Conservation (phyloP, 1,139 yeast species). For the Neolecta irregularis region DNA sequence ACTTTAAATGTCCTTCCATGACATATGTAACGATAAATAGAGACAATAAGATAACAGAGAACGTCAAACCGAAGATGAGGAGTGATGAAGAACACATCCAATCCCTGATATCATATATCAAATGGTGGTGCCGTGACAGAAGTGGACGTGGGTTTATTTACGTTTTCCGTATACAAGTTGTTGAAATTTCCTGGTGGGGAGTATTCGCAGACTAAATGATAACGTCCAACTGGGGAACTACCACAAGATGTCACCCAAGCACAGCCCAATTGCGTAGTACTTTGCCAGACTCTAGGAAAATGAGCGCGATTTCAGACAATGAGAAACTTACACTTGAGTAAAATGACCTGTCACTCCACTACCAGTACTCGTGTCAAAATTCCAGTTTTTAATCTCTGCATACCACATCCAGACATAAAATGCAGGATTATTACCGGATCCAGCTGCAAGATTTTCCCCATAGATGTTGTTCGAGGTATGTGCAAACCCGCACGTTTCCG, state of each 20-base stretch:
- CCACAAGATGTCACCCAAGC: slow-evolving; percentile 34
- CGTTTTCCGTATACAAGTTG: slow-evolving; percentile 37
- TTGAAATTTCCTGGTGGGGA: slow-evolving; percentile 26
- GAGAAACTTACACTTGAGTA: too few relatives aligned
- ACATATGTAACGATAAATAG: too few relatives aligned
- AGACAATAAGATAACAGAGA: too few relatives aligned
- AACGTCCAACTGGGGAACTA: slow-evolving; percentile 20
- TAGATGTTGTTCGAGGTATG: slow-evolving; percentile 50
- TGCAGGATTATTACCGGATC: slow-evolving; percentile 26
- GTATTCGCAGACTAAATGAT: slow-evolving; percentile 27
- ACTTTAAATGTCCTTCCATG: too few relatives aligned
- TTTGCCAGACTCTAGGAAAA: slow-evolving; percentile 73
- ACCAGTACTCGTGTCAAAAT: slow-evolving; percentile 29
- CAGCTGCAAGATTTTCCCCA: slow-evolving; percentile 54
- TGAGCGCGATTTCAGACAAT: too few relatives aligned
- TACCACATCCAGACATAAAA: slow-evolving; percentile 67
- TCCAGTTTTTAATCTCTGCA: slow-evolving; percentile 41
- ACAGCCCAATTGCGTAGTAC: slow-evolving; percentile 57
- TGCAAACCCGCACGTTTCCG: slow-evolving; percentile 41
- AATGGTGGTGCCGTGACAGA: too few relatives aligned
- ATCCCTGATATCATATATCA: too few relatives aligned
- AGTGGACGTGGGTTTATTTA: slow-evolving; percentile 18
- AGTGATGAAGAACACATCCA: too few relatives aligned
- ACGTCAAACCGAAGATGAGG: too few relatives aligned
- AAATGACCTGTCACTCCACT: slow-evolving; percentile 62